These are phyloP conservation scores for Lepidium campestre DNA, from an alignment of 441 rosid species.

Conservation along the genomic window DNA sequence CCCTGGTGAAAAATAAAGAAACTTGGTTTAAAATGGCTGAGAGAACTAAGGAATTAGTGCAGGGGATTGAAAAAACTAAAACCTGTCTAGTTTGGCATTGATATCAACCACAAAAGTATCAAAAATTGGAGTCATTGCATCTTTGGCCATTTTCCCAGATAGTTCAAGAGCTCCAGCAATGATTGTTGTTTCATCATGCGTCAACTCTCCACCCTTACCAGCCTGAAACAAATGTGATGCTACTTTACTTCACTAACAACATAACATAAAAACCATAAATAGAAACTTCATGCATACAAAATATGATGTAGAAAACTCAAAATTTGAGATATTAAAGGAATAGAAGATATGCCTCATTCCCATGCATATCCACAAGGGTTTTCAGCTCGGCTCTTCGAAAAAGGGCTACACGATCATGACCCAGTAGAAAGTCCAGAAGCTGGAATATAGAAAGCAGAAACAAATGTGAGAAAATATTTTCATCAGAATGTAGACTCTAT, in stretches of 20 bases:
- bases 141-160: constrained; percentile 81
- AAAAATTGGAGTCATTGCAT: constrained; percentile 79
- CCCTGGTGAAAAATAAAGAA: constrained; percentile 37
- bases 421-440: constrained; percentile 56
- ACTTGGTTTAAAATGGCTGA: neutral
- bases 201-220: constrained; percentile 89
- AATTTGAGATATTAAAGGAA: no score
- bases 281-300: no score
- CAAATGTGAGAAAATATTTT: neutral
- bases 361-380: constrained; percentile 82
- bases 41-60: neutral
- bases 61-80: constrained; percentile 23
- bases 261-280: no score
- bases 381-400: constrained; percentile 90
- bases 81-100: constrained; percentile 62
- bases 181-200: constrained; percentile 88
- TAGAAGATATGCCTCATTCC: no score
- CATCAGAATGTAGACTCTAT: neutral
- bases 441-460: constrained; percentile 17
- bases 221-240: no score
- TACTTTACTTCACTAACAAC: no score
- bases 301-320: no score
- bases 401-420: constrained; percentile 59
- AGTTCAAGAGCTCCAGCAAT: constrained; percentile 91
- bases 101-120: constrained; percentile 73